Evolutionary conservation across 1,284 basidiomycete species (phyloP).

Genomic region (Cryptococcus hybrid): DNA sequence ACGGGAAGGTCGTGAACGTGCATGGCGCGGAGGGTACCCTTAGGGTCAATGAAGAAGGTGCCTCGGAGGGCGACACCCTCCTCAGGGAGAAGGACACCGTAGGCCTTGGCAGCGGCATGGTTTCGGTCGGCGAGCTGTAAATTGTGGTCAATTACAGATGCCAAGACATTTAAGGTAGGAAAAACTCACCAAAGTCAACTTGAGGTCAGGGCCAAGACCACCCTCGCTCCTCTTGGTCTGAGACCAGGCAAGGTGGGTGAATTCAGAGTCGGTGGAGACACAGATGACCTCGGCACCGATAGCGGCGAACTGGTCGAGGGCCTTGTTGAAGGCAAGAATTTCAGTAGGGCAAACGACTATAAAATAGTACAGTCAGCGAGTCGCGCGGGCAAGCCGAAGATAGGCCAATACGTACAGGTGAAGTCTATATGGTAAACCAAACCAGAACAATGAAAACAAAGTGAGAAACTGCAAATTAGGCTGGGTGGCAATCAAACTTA

Average conservation of each 20-base stretch:
- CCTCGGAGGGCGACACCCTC: constrained; percentile 81
- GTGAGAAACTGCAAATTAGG: neutral
- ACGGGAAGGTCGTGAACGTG: constrained; percentile 81
- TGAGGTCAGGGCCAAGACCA: constrained; percentile 80
- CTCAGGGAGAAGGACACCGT: constrained; percentile 81
- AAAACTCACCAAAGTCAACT: constrained; percentile 43
- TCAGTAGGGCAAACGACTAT: constrained; percentile 83
- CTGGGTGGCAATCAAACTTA: constrained; percentile 42
- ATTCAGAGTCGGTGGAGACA: constrained; percentile 80
- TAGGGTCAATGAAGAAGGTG: constrained; percentile 85
- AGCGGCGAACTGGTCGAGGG: constrained; percentile 67
- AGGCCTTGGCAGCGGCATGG: constrained; percentile 58
- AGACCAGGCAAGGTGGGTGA: constrained; percentile 83
- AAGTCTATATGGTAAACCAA: constrained; percentile 24
- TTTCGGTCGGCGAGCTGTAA: constrained; percentile 50
- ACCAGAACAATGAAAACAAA: neutral
- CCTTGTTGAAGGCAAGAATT: constrained; percentile 88
- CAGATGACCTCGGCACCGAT: constrained; percentile 74
- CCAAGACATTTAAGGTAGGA: neutral
- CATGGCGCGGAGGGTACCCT: constrained; percentile 64
- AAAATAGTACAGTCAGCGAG: constrained; percentile 54
- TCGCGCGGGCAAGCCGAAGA: neutral
- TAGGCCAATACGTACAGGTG: constrained; percentile 14
- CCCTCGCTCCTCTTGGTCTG: constrained; percentile 74
- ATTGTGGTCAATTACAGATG: too few species aligned